phyloP scores from a whole-genome alignment of 495 filamentous ascomycete genomes.

The Collariella sp. region DNA sequence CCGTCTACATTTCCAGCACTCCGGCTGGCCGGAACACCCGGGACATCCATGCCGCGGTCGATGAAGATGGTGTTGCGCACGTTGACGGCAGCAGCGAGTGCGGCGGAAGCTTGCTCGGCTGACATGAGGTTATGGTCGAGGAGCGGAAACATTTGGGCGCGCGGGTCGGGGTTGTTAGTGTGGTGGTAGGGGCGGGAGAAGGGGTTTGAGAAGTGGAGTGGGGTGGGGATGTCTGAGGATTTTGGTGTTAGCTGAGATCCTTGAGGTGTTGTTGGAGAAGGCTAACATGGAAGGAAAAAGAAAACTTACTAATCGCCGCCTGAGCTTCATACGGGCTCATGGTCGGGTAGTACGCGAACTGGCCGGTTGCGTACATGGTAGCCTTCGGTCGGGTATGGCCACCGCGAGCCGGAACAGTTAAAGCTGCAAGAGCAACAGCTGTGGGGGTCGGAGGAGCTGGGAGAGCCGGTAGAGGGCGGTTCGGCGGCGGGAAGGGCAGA shows the following conservation, averaged over 20 bases:
- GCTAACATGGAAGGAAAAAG: no score
- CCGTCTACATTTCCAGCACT: no score
- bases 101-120: not conserved
- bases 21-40: no score
- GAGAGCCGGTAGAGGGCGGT: not conserved
- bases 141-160: not conserved
- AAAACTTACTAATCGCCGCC: conserved; percentile 6
- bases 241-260: no score
- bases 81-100: not conserved
- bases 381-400: not conserved
- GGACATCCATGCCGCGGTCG: not conserved
- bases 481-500: not conserved
- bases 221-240: no score
- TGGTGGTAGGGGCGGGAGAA: not conserved
- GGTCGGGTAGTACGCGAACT: conserved; percentile 10
- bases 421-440: no score
- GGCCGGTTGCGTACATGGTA: not conserved
- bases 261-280: no score
- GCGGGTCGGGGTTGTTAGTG: not conserved
- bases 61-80: not conserved
- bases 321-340: conserved; percentile 20
- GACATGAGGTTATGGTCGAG: not conserved
- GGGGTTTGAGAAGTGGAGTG: not conserved
- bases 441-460: not conserved
- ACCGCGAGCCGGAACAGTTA: not conserved